These are phyloP conservation scores for Neonectria magnoliae DNA, from an alignment of 2,329 filamentous ascomycete species.

Conservation along the genomic window DNA sequence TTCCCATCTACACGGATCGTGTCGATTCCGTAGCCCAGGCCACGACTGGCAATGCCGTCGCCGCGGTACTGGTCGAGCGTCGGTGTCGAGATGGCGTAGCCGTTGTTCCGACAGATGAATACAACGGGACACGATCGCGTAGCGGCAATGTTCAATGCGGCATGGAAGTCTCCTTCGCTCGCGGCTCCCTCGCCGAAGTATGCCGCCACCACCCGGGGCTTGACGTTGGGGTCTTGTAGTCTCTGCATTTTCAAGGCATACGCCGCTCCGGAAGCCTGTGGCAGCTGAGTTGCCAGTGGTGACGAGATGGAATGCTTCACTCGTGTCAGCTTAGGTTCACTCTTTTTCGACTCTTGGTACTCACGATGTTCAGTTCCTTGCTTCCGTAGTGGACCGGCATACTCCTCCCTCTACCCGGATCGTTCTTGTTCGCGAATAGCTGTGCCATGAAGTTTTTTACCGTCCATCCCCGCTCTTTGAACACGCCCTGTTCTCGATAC, in stretches of 20 bases:
- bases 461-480: conserved; percentile 87
- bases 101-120: conserved; percentile 93
- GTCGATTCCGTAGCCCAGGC: conserved; percentile 92
- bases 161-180: conserved; percentile 92
- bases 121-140: conserved; percentile 88
- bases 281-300: conserved; percentile 87
- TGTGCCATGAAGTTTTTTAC: conserved; percentile 95
- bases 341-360: conserved; percentile 41
- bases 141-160: conserved; percentile 89
- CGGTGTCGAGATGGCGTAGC: conserved; percentile 89
- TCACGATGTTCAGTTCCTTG: conserved; percentile 81
- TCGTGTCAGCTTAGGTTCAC: conserved; percentile 14
- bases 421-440: conserved; percentile 86
- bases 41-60: conserved; percentile 88
- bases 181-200: conserved; percentile 94
- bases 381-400: conserved; percentile 99
- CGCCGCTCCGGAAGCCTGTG: conserved; percentile 86
- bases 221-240: conserved; percentile 73
- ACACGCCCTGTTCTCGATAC: conserved; percentile 93
- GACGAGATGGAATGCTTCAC: conserved; percentile 82
- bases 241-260: conserved; percentile 88
- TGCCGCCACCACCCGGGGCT: conserved; percentile 77
- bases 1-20: conserved; percentile 95
- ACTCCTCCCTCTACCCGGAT: conserved; percentile 84
- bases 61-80: conserved; percentile 92